Evolutionary conservation across 176 grass and related monocot species (phyloP).

Genomic region (Bolboschoenus planiculmis): DNA sequence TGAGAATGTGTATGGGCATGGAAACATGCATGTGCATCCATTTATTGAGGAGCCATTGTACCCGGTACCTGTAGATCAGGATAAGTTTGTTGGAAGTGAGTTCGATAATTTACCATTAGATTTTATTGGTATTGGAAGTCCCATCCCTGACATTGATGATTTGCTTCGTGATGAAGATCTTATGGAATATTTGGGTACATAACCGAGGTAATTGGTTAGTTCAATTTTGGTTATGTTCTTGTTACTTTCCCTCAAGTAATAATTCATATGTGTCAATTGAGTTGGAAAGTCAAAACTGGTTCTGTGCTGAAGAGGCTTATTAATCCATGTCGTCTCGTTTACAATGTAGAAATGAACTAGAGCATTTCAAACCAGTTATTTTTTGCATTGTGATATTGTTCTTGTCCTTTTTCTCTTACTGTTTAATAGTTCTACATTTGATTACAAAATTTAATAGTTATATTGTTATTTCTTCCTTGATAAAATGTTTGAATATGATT

Average conservation of each 20-base stretch:
- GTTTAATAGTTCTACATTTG: neutral
- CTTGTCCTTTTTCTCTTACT: neutral
- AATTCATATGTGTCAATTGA: neutral
- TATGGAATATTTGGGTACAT: slow-evolving; percentile 96
- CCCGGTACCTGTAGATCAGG: slow-evolving; percentile 26
- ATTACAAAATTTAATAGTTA: neutral
- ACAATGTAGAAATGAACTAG: neutral
- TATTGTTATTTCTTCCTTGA: neutral
- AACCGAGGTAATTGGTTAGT: slow-evolving; percentile 24
- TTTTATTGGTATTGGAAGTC: slow-evolving; percentile 73
- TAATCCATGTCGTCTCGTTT: neutral
- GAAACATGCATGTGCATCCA: slow-evolving; percentile 44
- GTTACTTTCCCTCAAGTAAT: neutral
- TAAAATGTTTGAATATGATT: neutral
- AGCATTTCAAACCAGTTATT: neutral
- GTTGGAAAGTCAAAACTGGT: neutral
- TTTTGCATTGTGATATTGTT: neutral
- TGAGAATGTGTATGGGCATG: neutral
- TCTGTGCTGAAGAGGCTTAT: neutral
- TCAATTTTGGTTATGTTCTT: slow-evolving; percentile 8
- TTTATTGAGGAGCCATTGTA: slow-evolving; percentile 66
- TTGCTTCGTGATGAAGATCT: slow-evolving; percentile 84
- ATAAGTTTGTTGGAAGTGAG: slow-evolving; percentile 73
- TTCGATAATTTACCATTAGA: slow-evolving; percentile 73
- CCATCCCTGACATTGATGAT: slow-evolving; percentile 78